phyloP scores from a whole-genome alignment of 441 rosid species.

The Melianthus villosus region DNA sequence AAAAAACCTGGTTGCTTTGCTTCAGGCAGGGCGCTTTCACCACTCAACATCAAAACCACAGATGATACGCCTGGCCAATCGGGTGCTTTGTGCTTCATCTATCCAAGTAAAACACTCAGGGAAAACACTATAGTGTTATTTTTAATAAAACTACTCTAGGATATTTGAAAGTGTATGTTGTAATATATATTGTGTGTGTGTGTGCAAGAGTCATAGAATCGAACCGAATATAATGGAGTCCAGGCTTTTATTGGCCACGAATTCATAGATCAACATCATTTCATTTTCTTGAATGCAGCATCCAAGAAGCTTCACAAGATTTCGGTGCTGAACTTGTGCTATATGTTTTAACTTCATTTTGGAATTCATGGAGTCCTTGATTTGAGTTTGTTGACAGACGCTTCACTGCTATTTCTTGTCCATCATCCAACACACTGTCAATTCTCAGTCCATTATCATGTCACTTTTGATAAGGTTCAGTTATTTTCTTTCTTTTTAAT shows the following conservation, averaged over 20 bases:
- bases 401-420: constrained; percentile 19
- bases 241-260: constrained; percentile 12
- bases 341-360: constrained; percentile 15
- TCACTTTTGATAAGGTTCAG: too few species aligned
- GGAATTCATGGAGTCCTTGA: constrained; percentile 23
- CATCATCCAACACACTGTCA: constrained; percentile 1
- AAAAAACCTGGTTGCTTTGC: constrained; percentile 12
- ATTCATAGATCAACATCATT: constrained; percentile 7
- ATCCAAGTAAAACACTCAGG: too few species aligned
- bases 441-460: background rate
- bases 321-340: constrained; percentile 21
- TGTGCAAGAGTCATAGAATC: background rate
- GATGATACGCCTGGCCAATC: constrained; percentile 7
- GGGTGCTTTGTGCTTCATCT: constrained; percentile 1
- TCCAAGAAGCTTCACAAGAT: constrained; percentile 20
- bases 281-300: constrained; percentile 13
- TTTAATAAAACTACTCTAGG: too few species aligned
- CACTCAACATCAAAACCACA: constrained; percentile 5
- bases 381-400: constrained; percentile 15
- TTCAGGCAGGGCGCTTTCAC: background rate
- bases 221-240: constrained; percentile 19
- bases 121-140: too few species aligned
- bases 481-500: too few species aligned
- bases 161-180: too few species aligned
- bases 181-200: too few species aligned